Base-by-base conservation (phyloP, 495 filamentous ascomycete species). In the Aspergillus bertholletiae region DNA sequence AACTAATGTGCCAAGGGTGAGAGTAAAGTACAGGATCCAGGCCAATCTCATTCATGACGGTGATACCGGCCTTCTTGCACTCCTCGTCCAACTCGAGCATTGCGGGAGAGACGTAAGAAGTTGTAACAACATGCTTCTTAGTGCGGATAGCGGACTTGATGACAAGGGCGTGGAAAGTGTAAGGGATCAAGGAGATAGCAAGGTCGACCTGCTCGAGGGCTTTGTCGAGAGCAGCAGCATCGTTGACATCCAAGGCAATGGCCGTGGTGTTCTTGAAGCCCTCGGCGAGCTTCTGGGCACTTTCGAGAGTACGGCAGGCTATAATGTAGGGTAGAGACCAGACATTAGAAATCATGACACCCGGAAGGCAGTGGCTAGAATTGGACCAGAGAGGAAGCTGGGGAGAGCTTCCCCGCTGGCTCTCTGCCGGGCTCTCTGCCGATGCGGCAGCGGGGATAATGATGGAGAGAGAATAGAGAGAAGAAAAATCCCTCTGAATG, bases 41-140 rank as follows among this genome's bases (percentile, higher is more conserved):
- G 53, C 93, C 92, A 67, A 97, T 96, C 82, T 98, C 94, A 67
- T 98, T 97, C 88, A 98, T 88, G 54, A 98, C 92, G 0, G 91
- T 96, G 62, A 98, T 97, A 46, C 92, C 93, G 8, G 95, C 95
- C 43, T 87, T 86, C 80, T 96, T 96, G 67, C 81, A 84, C 57
- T 85, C 80, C 52, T 81, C 75, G 54, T 97, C 90, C 26, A 98
- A 79, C 75, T 90, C 94, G 70, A 84, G 63, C 92, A 98, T 97
- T 24, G 90, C 90, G 0, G 92, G 91, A 2, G 89, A 94, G 45
- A 96, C 87, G 63, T 97, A 97, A 53, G 84, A 88, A n/a, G 94
- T 97, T 37, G 94, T 97, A 48, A 97, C 94, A 49, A 97, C 92
- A 78, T 97, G 75, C 75, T 88, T 95, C 87, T 96, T 97, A 54